These are phyloP conservation scores for Acaromyces ingoldii DNA, from an alignment of 1,284 basidiomycete species.

Conservation along the genomic window DNA sequence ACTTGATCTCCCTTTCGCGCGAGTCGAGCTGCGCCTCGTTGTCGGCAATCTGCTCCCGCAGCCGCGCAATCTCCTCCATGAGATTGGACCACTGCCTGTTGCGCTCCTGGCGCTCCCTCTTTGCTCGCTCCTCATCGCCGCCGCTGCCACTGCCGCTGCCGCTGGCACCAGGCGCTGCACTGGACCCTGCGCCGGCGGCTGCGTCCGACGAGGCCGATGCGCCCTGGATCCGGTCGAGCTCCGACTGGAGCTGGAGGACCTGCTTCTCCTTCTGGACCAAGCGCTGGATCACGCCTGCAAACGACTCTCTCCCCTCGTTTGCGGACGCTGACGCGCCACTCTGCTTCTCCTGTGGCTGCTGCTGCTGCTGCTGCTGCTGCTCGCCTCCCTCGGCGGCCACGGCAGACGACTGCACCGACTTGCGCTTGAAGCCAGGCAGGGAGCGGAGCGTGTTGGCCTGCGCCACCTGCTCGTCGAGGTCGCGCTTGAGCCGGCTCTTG, in stretches of 20 bases:
- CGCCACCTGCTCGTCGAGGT: slow-evolving; percentile 61
- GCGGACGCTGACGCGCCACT: slow-evolving; percentile 9
- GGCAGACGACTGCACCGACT: neutral
- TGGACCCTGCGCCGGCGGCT: too few species aligned
- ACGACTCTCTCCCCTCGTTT: slow-evolving; percentile 53
- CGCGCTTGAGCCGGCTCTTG: slow-evolving; percentile 59
- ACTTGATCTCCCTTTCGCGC: slow-evolving; percentile 69
- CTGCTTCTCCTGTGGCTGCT: too few species aligned
- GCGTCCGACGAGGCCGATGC: slow-evolving; percentile 7
- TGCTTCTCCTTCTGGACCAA: slow-evolving; percentile 79
- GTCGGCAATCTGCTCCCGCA: slow-evolving; percentile 64
- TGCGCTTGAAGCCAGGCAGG: slow-evolving; percentile 53
- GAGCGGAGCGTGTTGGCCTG: slow-evolving; percentile 66
- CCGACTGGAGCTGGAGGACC: slow-evolving; percentile 67
- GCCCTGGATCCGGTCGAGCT: slow-evolving; percentile 59
- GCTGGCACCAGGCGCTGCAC: too few species aligned
- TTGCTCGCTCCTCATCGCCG: slow-evolving; percentile 29
- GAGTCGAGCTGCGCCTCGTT: slow-evolving; percentile 57
- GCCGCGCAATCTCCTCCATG: slow-evolving; percentile 69
- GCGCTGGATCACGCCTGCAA: slow-evolving; percentile 73
- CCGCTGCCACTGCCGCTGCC: neutral
- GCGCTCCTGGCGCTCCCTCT: slow-evolving; percentile 73
- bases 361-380: slow-evolving; percentile 13
- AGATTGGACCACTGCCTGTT: slow-evolving; percentile 73
- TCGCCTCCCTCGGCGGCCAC: slow-evolving; percentile 6